phyloP scores from a whole-genome alignment of 768 basidiomycete species.

The Leccinum arenicola region DNA sequence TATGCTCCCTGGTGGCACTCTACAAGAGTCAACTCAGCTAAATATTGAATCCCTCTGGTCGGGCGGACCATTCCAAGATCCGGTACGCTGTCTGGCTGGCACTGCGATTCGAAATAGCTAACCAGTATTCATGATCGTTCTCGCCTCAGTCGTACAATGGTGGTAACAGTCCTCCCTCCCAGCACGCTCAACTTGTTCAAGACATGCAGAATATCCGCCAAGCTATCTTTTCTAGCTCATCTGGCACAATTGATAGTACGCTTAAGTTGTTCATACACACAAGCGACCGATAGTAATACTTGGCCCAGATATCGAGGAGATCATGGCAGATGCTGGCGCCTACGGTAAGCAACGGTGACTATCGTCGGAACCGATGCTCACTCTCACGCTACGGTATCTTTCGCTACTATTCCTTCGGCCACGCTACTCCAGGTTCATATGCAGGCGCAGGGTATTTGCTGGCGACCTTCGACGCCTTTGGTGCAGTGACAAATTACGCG shows the following conservation, averaged over 20 bases:
- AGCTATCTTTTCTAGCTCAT: slow-evolving; percentile 54
- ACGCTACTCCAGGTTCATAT: slow-evolving; percentile 58
- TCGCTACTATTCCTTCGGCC: slow-evolving; percentile 1
- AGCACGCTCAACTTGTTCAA: slow-evolving; percentile 41
- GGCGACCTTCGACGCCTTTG: slow-evolving; percentile 44
- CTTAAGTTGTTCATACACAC: not conserved
- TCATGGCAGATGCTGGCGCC: slow-evolving; percentile 53
- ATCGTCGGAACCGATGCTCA: not conserved
- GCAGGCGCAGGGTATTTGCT: slow-evolving; percentile 62
- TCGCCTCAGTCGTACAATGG: slow-evolving; percentile 56
- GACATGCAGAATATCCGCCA: slow-evolving; percentile 54
- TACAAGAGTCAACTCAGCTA: slow-evolving; percentile 58
- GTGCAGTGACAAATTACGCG: slow-evolving; percentile 40
- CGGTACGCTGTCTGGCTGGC: slow-evolving; percentile 36
- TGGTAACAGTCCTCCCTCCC: slow-evolving; percentile 55
- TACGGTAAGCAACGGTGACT: slow-evolving; percentile 46
- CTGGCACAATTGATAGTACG: slow-evolving; percentile 57
- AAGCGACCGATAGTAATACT: not conserved
- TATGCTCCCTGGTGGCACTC: slow-evolving; percentile 61
- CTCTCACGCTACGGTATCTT: not conserved
- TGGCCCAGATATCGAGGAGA: slow-evolving; percentile 47
- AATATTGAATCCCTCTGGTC: slow-evolving; percentile 80
- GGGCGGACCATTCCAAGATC: slow-evolving; percentile 68
- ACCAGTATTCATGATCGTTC: not conserved
- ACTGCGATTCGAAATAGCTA: not conserved